Conservation (phyloP, 2,329 filamentous ascomycete genomes). For the Hypoxylon sp. region DNA sequence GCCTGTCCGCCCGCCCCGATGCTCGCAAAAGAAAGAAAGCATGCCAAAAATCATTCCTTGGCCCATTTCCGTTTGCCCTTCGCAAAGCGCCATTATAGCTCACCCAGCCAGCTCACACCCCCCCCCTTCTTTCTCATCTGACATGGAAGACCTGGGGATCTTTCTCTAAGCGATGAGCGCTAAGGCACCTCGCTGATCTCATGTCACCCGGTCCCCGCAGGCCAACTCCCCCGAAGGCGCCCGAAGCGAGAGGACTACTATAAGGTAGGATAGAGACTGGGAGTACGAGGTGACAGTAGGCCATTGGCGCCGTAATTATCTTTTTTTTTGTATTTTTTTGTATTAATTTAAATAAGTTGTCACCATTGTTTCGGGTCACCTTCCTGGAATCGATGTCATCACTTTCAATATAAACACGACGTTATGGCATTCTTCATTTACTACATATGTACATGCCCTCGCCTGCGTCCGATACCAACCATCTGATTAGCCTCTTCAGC, state of each 20-base stretch:
- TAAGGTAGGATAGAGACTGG: too few species aligned
- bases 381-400: slow-evolving; percentile 33
- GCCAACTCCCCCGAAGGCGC: slow-evolving; percentile 30
- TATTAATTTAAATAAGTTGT: too few species aligned
- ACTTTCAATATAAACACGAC: slow-evolving; percentile 22
- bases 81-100: slow-evolving; percentile 20
- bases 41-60: slow-evolving; percentile 21
- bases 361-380: slow-evolving; percentile 31
- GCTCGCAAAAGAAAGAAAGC: slow-evolving; percentile 14
- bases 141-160: slow-evolving; percentile 36
- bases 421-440: slow-evolving; percentile 15
- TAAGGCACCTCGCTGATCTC: slow-evolving; percentile 44
- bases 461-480: slow-evolving; percentile 1
- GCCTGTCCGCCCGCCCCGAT: too few species aligned
- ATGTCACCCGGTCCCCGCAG: slow-evolving; percentile 39
- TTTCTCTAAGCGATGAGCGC: slow-evolving; percentile 42
- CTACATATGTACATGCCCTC: not conserved
- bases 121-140: slow-evolving; percentile 30
- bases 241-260: too few species aligned
- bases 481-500: not conserved
- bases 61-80: slow-evolving; percentile 12
- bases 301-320: too few species aligned
- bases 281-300: too few species aligned
- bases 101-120: too few species aligned
- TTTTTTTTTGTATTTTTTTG: slow-evolving; percentile 25